Percentiles rank a stretch among this genome's conserved stretches.
Evolutionary conservation across 768 basidiomycete species (phyloP).

Genomic region (Rubroboletus satanas): DNA sequence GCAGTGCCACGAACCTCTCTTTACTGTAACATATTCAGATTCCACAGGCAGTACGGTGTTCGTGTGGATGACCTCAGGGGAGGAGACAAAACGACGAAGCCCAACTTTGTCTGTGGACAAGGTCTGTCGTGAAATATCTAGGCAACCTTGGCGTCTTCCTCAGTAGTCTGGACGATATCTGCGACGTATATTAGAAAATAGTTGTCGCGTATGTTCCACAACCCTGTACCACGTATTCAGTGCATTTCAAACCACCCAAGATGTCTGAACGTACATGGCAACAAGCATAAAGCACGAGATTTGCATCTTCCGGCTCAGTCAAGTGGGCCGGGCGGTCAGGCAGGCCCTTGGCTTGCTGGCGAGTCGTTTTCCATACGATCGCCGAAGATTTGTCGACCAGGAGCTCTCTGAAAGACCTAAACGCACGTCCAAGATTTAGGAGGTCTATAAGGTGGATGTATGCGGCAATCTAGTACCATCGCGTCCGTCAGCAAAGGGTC

Average conservation of each 20-base stretch:
- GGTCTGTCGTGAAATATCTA: neutral
- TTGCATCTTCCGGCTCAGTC: conserved; percentile 41
- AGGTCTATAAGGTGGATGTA: conserved; percentile 34
- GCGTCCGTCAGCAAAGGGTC: neutral
- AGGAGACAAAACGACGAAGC: neutral
- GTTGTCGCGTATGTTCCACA: conserved; percentile 1
- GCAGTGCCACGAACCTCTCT: neutral
- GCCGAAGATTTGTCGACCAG: conserved; percentile 30
- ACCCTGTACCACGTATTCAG: neutral
- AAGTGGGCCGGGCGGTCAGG: conserved; percentile 43
- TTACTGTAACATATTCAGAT: neutral
- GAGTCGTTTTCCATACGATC: conserved; percentile 24
- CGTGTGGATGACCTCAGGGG: neutral
- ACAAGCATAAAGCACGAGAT: conserved; percentile 31
- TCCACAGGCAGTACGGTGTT: neutral
- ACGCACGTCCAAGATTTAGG: conserved; percentile 36
- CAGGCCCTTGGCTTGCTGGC: conserved; percentile 33
- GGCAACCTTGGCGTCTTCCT: neutral
- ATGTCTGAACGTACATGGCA: conserved; percentile 15
- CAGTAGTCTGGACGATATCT: conserved; percentile 11
- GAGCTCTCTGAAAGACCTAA: conserved; percentile 35
- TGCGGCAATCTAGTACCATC: conserved; percentile 34
- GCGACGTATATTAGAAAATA: conserved; percentile 4
- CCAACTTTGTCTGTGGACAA: neutral
- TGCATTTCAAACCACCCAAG: neutral